Conservation (phyloP, 176 grass and related monocot genomes). For the Musa acuminata region DNA sequence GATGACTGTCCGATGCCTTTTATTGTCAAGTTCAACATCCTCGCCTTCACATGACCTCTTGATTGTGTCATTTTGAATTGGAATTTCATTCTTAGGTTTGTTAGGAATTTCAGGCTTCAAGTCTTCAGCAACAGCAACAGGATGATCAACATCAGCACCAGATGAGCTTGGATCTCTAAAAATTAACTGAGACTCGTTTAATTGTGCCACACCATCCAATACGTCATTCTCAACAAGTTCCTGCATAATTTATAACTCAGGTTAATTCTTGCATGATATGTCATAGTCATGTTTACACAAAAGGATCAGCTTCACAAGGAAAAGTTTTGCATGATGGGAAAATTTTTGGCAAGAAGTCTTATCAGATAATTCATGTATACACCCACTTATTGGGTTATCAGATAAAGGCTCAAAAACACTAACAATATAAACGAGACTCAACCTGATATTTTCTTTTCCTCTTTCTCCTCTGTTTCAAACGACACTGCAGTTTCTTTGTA, state of each 20-base stretch:
- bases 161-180: constrained; percentile 20
- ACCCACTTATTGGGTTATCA: neutral
- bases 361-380: neutral
- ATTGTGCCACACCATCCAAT: neutral
- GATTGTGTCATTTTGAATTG: constrained; percentile 14
- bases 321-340: neutral
- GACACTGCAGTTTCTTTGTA: constrained; percentile 46
- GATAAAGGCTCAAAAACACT: neutral
- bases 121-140: constrained; percentile 21
- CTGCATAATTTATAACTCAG: constrained; percentile 2
- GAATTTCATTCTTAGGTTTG: constrained; percentile 17
- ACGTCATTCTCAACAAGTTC: constrained; percentile 21
- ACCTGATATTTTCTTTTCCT: constrained; percentile 34
- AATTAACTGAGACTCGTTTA: neutral
- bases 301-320: neutral
- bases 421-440: neutral
- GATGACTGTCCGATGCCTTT: constrained; percentile 41
- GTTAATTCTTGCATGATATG: neutral
- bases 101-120: constrained; percentile 12
- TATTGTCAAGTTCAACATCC: constrained; percentile 30
- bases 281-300: neutral
- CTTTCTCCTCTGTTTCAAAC: constrained; percentile 51
- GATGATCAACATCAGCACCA: constrained; percentile 22
- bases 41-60: constrained; percentile 47
- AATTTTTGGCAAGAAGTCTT: constrained; percentile 1